These are phyloP conservation scores for Hemerocallis citrina DNA, from an alignment of 106 monocot genomes.

Conservation along the genomic window DNA sequence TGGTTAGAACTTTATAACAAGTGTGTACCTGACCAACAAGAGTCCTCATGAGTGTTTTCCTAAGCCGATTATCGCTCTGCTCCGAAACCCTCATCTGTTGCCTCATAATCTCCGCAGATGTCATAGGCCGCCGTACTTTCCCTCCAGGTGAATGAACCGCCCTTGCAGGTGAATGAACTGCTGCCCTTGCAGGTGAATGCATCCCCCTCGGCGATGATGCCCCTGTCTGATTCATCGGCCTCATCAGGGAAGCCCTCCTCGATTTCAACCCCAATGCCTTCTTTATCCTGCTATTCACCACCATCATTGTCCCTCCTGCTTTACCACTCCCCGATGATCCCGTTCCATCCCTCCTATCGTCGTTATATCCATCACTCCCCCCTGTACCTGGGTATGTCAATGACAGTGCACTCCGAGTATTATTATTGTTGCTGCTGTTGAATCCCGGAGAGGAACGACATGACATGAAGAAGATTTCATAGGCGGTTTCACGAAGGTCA, in stretches of 20 bases:
- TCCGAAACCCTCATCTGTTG: slow-evolving; percentile 60
- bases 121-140: slow-evolving; percentile 49
- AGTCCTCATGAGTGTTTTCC: slow-evolving; percentile 56
- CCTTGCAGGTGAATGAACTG: neutral
- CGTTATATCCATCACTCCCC: neutral
- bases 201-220: neutral
- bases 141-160: slow-evolving; percentile 18
- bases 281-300: slow-evolving; percentile 41
- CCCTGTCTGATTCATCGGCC: slow-evolving; percentile 17
- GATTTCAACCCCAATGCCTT: slow-evolving; percentile 37
- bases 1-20: too few species aligned
- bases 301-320: slow-evolving; percentile 30
- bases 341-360: neutral
- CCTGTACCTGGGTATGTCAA: neutral
- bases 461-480: slow-evolving; percentile 84
- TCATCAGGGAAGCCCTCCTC: slow-evolving; percentile 27
- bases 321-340: neutral
- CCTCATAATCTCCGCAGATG: slow-evolving; percentile 71
- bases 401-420: neutral
- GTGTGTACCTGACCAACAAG: slow-evolving; percentile 49
- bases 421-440: slow-evolving; percentile 6
- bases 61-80: slow-evolving; percentile 43
- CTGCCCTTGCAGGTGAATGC: too few species aligned
- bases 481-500: slow-evolving; percentile 73
- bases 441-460: slow-evolving; percentile 61